Evolutionary conservation across 1,284 basidiomycete species (phyloP).

Genomic region (Lignosus rhinocerotis): DNA sequence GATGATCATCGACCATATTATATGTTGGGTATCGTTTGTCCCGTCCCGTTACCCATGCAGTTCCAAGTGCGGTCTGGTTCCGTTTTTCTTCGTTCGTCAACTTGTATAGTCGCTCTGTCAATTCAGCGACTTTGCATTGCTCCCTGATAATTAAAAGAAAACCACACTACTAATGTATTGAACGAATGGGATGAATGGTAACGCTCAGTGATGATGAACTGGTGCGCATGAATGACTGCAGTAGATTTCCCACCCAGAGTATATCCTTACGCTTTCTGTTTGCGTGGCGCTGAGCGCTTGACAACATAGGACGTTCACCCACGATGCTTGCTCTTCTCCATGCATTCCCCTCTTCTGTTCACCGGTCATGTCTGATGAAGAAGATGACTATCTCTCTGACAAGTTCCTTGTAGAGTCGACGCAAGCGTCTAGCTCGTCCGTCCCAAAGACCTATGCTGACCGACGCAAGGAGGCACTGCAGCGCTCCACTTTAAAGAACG

Average conservation of each 20-base stretch:
- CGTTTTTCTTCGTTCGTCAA: conserved; percentile 47
- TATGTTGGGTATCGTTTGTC: conserved; percentile 21
- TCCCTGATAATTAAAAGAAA: conserved; percentile 11
- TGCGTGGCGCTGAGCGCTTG: neutral
- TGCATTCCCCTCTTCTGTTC: neutral
- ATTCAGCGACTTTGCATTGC: conserved; percentile 32
- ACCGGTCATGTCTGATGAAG: conserved; percentile 56
- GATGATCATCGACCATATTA: conserved; percentile 17
- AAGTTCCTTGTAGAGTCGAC: conserved; percentile 63
- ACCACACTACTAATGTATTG: conserved; percentile 15
- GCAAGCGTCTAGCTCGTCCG: conserved; percentile 31
- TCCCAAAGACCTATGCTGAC: conserved; percentile 64
- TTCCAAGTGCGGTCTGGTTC: conserved; percentile 47
- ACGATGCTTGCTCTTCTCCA: conserved; percentile 4
- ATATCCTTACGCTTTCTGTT: no score
- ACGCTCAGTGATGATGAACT: conserved; percentile 2
- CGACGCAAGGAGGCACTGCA: conserved; percentile 64
- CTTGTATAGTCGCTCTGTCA: conserved; percentile 38
- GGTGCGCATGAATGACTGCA: neutral
- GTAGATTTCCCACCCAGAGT: neutral
- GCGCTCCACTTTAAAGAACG: conserved; percentile 60
- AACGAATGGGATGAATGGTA: conserved; percentile 23
- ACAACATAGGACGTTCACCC: neutral
- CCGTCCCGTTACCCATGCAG: conserved; percentile 20
- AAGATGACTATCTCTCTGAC: conserved; percentile 84